Percentiles rank a stretch among this genome's conserved stretches.
Conservation (phyloP, 1,139 yeast genomes). For the Kodamaea sp. region DNA sequence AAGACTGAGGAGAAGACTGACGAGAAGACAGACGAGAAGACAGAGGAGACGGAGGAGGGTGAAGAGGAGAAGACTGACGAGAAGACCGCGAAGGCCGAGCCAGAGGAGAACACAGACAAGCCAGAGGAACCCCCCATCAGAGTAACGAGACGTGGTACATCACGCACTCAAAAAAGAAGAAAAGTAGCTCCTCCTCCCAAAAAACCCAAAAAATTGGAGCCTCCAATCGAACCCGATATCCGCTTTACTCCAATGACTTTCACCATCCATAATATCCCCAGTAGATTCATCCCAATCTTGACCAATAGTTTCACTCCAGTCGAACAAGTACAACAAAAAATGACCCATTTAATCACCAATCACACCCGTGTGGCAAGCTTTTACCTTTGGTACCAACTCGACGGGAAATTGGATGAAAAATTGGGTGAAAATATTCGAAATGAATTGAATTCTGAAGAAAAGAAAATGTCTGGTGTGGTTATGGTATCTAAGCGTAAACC, state of each 20-base stretch:
- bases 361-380: constrained; percentile 63
- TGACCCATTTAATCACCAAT: constrained; percentile 56
- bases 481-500: constrained; percentile 32
- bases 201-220: constrained; percentile 18
- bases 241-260: constrained; percentile 63
- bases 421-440: constrained; percentile 48
- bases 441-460: constrained; percentile 39
- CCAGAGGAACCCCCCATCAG: constrained; percentile 1
- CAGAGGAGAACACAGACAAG: constrained; percentile 10
- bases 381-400: constrained; percentile 82
- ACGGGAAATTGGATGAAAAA: constrained; percentile 67
- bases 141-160: constrained; percentile 17
- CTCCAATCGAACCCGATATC: constrained; percentile 39
- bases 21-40: constrained; percentile 21
- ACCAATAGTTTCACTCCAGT: constrained; percentile 61
- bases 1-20: constrained; percentile 23
- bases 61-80: constrained; percentile 24
- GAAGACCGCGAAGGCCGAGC: constrained; percentile 17
- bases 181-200: constrained; percentile 24
- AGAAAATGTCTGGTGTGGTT: constrained; percentile 36
- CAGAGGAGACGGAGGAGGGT: constrained; percentile 24
- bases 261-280: constrained; percentile 59
- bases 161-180: constrained; percentile 20
- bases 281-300: constrained; percentile 64
- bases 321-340: constrained; percentile 53